Base-by-base conservation (phyloP, 2,329 filamentous ascomycete genomes). In the Alternaria alternata region DNA sequence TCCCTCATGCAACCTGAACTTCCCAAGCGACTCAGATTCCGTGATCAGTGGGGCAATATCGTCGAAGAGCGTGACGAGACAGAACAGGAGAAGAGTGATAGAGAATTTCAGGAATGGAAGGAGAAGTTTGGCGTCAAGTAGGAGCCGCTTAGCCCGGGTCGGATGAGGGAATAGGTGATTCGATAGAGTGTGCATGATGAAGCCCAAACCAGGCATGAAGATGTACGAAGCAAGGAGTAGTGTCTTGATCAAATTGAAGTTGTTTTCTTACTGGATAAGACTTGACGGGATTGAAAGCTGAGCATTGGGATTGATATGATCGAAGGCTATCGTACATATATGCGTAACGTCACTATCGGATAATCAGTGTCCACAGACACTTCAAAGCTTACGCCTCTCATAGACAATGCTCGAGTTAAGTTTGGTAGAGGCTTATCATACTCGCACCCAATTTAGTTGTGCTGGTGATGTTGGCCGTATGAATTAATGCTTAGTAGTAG, bases 31-130 rank as follows among this genome's bases (percentile, higher is more conserved):
- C 36, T 49, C 20, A 22, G 9, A 11, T 9, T 12, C 3, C 18
- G n/a, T 24, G 22, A 49, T 34, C 12, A 16, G 14, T 52, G 26
- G 14, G 49, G 49, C 2, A 30, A 41, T 20, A 12, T 22, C n/a
- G 11, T 52, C 5, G 49, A 28, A 30, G 9, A 9, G 4, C 49
- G 24, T 7, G 22, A 16, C 7, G 53, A 55, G 32, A 55, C 53
- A 5, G 53, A 46, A n/a, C n/a, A 48, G 3, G 41, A 55, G 20
- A 55, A 48, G n/a, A 18, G 47, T 7, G 43, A 55, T 7, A 55
- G 43, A 7, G 43, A 55, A 6, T 55, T 28, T 30, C 22, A 47
- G 24, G 53, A 47, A 24, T 55, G 53, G 53, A 55, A 55, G 53
- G 20, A 14, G 43, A 43, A 34, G 22, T 36, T 36, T 38, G 46